phyloP scores from a whole-genome alignment of 2,329 filamentous ascomycete genomes.

The Bisporella sp. region DNA sequence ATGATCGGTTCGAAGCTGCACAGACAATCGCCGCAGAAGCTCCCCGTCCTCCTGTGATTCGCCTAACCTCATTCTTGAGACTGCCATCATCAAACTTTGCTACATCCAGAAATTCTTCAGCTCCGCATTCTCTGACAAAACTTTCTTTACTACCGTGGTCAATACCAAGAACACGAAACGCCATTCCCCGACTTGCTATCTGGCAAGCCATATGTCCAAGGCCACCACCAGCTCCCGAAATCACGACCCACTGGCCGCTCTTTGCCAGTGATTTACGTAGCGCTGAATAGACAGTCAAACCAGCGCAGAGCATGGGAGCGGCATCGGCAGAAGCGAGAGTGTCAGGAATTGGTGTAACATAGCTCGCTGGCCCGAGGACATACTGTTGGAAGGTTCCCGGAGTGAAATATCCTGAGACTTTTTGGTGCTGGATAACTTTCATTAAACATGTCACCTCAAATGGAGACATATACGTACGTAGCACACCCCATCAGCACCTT shows the following conservation, averaged over 20 bases:
- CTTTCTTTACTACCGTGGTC: constrained; percentile 56
- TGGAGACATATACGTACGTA: constrained; percentile 40
- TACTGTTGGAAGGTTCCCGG: constrained; percentile 67
- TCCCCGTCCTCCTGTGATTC: constrained; percentile 49
- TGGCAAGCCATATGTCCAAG: constrained; percentile 56
- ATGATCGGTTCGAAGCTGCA: constrained; percentile 41
- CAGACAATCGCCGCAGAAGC: constrained; percentile 54
- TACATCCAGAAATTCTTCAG: constrained; percentile 59
- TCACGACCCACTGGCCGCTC: constrained; percentile 27
- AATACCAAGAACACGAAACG: constrained; percentile 57
- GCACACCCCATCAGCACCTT: constrained; percentile 57
- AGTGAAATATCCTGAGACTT: constrained; percentile 53
- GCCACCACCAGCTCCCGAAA: constrained; percentile 51
- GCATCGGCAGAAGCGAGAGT: constrained; percentile 47
- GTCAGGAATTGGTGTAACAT: constrained; percentile 62
- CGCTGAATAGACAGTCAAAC: constrained; percentile 57
- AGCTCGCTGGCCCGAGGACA: constrained; percentile 50
- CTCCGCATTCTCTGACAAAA: constrained; percentile 51
- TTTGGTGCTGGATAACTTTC: constrained; percentile 23
- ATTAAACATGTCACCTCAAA: not conserved
- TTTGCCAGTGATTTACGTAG: constrained; percentile 53
- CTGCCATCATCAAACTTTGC: constrained; percentile 43
- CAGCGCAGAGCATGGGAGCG: constrained; percentile 61
- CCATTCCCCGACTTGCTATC: constrained; percentile 51
- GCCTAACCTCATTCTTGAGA: constrained; percentile 47